Evolutionary conservation across 371 early-diverging fungal genomes (phyloP), one percentile per base, ranked within the genome.

Genomic region (Fennellomyces sp.): DNA sequence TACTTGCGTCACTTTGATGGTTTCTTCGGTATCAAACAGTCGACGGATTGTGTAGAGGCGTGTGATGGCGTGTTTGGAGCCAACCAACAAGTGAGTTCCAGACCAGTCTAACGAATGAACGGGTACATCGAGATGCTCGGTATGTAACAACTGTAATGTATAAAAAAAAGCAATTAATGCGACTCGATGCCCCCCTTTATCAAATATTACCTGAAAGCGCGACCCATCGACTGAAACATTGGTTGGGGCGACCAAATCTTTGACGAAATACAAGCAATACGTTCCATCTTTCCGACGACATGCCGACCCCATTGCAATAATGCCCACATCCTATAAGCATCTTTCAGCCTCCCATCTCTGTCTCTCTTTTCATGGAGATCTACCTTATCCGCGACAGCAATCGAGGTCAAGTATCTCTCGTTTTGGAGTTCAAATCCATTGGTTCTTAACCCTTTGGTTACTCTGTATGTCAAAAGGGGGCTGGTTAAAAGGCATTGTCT

Each of bases 71-170:
- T 60, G 30, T 3, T 63, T 58, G 0, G 65, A 64, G 0, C 77
- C 73, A 11, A 73, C 65, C 10, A 76, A 41, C 5, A 76, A 15
- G 31, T 65, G 64, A 3, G 69, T 39, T 2, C 64, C 63, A 12
- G 65, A 58, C 69, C 71, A 76, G 27, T 76, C 77, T 2, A 76
- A 52, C 3, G 73, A 70, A 51, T 73, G 52, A 11, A 76, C 61
- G 3, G 73, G 77, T 0, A 29, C 36, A 29, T 60, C 53, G 15
- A 76, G 15, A 5, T 31, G 21, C 50, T 72, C 68, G 25, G 48
- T 59, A 51, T 69, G 65, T 4, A 56, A 8, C 31, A 35, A 23
- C 27, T 55, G 33, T 41, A 54, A 26, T 45, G 30, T 38, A 26
- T 30, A 31, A 35, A 48, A 11, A 38, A 36, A 17, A 33, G 10